Percentiles rank a stretch among this genome's conserved stretches.
These are phyloP conservation scores for Vaccinium vitisidaea DNA, from an alignment of 148 eudicot species.

Conservation along the genomic window DNA sequence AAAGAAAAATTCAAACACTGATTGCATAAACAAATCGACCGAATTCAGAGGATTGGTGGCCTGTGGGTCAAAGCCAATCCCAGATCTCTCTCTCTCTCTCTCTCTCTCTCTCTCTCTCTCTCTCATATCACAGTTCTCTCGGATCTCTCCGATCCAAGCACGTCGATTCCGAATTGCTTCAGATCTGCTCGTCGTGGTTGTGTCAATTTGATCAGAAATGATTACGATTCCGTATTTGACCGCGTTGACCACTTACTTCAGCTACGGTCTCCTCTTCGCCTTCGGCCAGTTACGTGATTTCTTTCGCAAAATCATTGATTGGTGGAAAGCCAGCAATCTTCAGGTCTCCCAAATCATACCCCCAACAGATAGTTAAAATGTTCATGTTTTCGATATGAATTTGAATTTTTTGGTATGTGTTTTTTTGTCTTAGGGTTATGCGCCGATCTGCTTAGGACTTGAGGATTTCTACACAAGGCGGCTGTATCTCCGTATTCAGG, in stretches of 20 bases:
- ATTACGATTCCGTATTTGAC: constrained; percentile 90
- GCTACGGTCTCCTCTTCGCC: constrained; percentile 78
- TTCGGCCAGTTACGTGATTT: constrained; percentile 88
- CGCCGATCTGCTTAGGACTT: constrained; percentile 91
- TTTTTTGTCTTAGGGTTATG: constrained; percentile 57
- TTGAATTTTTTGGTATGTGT: background rate
- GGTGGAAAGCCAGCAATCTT: constrained; percentile 70
- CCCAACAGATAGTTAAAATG: background rate
- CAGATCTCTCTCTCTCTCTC: too few species aligned
- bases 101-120: background rate
- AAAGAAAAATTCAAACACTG: constrained; percentile 6
- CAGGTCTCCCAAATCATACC: constrained; percentile 39
- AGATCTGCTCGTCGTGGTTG: background rate
- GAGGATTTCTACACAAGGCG: constrained; percentile 92
- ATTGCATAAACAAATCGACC: background rate
- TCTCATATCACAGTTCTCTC: too few species aligned
- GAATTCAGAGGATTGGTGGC: background rate
- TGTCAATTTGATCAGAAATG: constrained; percentile 33
- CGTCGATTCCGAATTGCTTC: background rate
- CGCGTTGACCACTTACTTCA: constrained; percentile 83
- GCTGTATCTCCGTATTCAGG: constrained; percentile 85
- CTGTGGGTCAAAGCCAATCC: constrained; percentile 12
- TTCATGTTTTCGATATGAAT: background rate
- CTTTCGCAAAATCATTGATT: constrained; percentile 64
- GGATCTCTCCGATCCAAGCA: background rate